Base-by-base conservation (phyloP, 306 rosid genomes). In the Cucurbita moschata region DNA sequence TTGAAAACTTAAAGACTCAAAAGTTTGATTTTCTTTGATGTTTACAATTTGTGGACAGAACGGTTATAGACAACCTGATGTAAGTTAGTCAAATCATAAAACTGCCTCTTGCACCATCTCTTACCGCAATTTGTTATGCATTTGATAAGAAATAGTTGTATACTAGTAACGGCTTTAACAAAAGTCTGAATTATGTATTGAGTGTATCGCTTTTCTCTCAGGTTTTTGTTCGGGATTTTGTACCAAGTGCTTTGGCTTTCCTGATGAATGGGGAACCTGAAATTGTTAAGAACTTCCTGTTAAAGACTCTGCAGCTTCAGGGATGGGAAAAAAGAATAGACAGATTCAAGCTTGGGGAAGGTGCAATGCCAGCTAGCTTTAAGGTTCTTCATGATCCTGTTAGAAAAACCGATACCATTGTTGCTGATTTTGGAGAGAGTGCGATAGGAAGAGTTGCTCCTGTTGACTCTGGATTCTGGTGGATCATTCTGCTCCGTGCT, bases 301-400 rank as follows among this genome's bases (percentile, higher is more conserved):
- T 74, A 46, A 74, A 74, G 71, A 74, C 77, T 60, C 71, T 74
- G 50, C 77, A 74, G 44, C 77, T 74, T 61, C 77, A 74, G 55
- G 77, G 77, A 42, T 74, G 77, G 77, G 77, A 74, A 60, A 74
- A 74, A 47, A 74, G 46, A 49, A 61, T 74, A 30, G 77, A 74
- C 47, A 74, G 77, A 74, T 74, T 74, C 77, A 74, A 74, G 70
- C 77, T 74, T 21, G 77, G 77, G 70, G 77, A 74, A 74, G 77
- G 77, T 74, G 77, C 77, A 59, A 74, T 74, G 77, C 77, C 77
- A 8, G 77, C 77, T 47, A 74, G 77, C 71, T 74, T 74, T 62
- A 74, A 74, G 67, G 77, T 74, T 74, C 77, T 74, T 74, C 77
- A 74, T 61, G 77, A 74, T 30, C 77, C 77, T 46, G 57, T 74